phyloP scores from a whole-genome alignment of 768 basidiomycete genomes.

The Suillus hirtellus region DNA sequence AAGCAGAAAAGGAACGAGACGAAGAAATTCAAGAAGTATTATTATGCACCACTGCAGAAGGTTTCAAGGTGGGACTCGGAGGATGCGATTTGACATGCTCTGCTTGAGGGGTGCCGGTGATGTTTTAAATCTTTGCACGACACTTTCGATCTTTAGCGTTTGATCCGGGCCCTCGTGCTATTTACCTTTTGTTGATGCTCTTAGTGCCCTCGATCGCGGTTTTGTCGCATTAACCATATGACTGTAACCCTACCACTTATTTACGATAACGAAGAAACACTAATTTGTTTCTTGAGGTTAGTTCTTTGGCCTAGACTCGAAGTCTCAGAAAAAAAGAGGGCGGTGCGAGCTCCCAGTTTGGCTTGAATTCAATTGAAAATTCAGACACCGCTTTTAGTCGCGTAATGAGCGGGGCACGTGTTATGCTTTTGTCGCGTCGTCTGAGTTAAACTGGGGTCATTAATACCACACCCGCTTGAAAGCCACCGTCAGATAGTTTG shows the following conservation, averaged over 20 bases:
- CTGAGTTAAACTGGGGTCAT: conserved; percentile 1
- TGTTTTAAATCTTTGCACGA: background rate
- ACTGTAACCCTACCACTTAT: background rate
- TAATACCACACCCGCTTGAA: background rate
- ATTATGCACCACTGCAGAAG: conserved; percentile 73
- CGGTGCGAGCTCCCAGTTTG: background rate
- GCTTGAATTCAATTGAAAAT: conserved; percentile 4
- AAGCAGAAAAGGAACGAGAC: conserved; percentile 74
- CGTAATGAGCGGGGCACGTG: background rate
- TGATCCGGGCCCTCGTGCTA: background rate
- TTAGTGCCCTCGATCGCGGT: no score
- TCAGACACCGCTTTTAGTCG: background rate
- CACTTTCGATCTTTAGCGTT: background rate
- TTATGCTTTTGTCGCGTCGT: conserved; percentile 5
- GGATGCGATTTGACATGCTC: conserved; percentile 41
- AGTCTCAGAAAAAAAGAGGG: background rate
- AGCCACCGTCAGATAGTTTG: background rate
- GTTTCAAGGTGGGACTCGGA: conserved; percentile 75
- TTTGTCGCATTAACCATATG: background rate
- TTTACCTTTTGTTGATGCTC: background rate
- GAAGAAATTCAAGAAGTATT: conserved; percentile 86
- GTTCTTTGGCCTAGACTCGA: background rate
- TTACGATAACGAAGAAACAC: background rate
- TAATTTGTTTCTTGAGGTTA: background rate
- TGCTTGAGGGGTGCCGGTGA: background rate